phyloP scores from a whole-genome alignment of 2,329 filamentous ascomycete species.

The Clarireedia sp. region DNA sequence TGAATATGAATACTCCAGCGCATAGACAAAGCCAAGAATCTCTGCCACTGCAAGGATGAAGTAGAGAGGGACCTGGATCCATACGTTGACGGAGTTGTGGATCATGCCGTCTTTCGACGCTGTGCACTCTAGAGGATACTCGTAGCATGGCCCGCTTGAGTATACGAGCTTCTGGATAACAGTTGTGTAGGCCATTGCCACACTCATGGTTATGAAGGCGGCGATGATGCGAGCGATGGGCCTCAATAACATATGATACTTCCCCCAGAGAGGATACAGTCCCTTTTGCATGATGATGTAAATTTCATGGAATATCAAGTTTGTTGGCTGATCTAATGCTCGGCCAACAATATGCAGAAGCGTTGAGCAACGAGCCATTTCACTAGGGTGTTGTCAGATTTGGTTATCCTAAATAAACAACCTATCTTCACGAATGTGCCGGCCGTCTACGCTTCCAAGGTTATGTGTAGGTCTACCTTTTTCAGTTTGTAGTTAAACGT shows the following conservation, averaged over 20 bases:
- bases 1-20: conserved; percentile 65
- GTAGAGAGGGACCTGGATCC: conserved; percentile 43
- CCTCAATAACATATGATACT: conserved; percentile 44
- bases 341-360: too few relatives aligned
- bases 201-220: conserved; percentile 46
- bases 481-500: too few relatives aligned
- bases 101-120: conserved; percentile 28
- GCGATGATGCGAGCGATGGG: conserved; percentile 50
- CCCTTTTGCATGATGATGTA: conserved; percentile 37
- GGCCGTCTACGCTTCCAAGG: too few relatives aligned
- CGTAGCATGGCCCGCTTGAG: conserved; percentile 44
- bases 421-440: too few relatives aligned
- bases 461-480: too few relatives aligned
- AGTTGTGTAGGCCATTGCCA: conserved; percentile 48
- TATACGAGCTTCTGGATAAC: conserved; percentile 53
- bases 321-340: too few relatives aligned
- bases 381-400: too few relatives aligned
- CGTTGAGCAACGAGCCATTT: too few relatives aligned
- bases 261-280: conserved; percentile 50
- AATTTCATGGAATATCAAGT: too few relatives aligned
- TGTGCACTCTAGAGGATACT: conserved; percentile 38
- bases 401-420: too few relatives aligned
- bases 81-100: conserved; percentile 41
- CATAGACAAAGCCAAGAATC: conserved; percentile 59
- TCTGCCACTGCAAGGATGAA: conserved; percentile 49